phyloP scores from a whole-genome alignment of 2,329 filamentous ascomycete species.

The Aureobasidium zeae region DNA sequence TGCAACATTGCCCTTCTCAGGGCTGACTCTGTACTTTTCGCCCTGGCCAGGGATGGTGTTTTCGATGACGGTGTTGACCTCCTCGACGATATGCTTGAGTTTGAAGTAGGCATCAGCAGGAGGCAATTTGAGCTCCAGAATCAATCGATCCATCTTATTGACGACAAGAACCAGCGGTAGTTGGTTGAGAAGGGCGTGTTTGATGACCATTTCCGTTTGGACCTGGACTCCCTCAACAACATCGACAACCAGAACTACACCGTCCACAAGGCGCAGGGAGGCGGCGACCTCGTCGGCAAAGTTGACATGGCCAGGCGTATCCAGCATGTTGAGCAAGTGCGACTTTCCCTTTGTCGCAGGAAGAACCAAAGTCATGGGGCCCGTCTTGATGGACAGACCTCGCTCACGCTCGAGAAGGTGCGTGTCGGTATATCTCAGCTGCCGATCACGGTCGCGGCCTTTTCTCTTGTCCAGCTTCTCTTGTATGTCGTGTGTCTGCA shows the following conservation, averaged over 20 bases:
- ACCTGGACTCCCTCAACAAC: conserved; percentile 98
- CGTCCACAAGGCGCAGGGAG: conserved; percentile 77
- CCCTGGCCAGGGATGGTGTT: conserved; percentile 74
- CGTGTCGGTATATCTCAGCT: conserved; percentile 88
- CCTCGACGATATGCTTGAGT: conserved; percentile 94
- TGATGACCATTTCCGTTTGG: conserved; percentile 95
- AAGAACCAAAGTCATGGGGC: conserved; percentile 88
- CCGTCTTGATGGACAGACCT: conserved; percentile 82
- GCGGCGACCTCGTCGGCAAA: conserved; percentile 96
- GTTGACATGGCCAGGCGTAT: conserved; percentile 96
- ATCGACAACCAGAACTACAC: conserved; percentile 86
- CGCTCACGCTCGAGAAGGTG: conserved; percentile 82
- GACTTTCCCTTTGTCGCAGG: conserved; percentile 87
- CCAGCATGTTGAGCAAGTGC: conserved; percentile 86
- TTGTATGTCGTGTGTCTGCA: conserved; percentile 84
- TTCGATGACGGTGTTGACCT: conserved; percentile 93
- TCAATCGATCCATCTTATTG: conserved; percentile 95
- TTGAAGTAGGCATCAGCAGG: conserved; percentile 98
- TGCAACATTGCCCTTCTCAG: conserved; percentile 95
- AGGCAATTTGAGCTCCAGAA: conserved; percentile 86
- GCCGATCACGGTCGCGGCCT: conserved; percentile 75
- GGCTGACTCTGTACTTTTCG: conserved; percentile 71
- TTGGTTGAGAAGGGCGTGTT: conserved; percentile 83
- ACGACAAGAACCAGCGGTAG: conserved; percentile 81
- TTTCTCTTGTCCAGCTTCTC: conserved; percentile 70